These are phyloP conservation scores for Reutealis trisperma DNA, from an alignment of 345 rosid genomes.

Conservation along the genomic window DNA sequence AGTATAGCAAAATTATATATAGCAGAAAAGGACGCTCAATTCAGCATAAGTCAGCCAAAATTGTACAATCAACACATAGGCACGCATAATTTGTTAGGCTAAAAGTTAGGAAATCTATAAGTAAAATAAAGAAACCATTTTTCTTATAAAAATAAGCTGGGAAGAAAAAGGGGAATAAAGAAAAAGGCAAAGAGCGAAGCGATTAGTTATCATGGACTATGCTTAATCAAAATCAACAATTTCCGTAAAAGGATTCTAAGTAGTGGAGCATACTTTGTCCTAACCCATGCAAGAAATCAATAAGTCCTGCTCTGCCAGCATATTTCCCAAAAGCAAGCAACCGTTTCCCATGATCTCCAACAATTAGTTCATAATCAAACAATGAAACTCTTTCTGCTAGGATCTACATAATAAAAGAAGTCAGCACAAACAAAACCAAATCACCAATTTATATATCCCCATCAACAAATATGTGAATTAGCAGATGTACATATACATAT, in stretches of 20 bases:
- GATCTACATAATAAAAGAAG: constrained; percentile 44
- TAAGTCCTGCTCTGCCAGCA: constrained; percentile 92
- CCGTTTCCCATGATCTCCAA: constrained; percentile 67
- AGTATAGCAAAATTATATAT: neutral
- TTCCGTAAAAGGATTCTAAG: neutral
- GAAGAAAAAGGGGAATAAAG: neutral
- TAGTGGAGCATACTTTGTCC: constrained; percentile 65
- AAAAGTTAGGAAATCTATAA: neutral
- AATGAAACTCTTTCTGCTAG: constrained; percentile 66
- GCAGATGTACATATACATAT: neutral
- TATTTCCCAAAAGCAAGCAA: constrained; percentile 82
- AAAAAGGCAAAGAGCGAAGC: neutral
- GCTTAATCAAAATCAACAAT: neutral
- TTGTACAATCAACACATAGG: neutral
- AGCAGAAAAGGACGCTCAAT: neutral
- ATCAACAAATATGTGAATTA: neutral
- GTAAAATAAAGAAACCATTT: neutral
- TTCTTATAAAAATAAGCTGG: neutral
- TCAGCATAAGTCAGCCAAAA: neutral
- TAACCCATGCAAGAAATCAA: constrained; percentile 76
- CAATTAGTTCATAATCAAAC: constrained; percentile 87
- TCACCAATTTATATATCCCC: neutral
- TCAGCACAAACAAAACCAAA: neutral
- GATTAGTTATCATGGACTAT: neutral
- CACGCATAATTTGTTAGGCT: neutral